These are phyloP conservation scores for Scutellaria baicalensis DNA, from an alignment of 257 asterid genomes.

Conservation along the genomic window DNA sequence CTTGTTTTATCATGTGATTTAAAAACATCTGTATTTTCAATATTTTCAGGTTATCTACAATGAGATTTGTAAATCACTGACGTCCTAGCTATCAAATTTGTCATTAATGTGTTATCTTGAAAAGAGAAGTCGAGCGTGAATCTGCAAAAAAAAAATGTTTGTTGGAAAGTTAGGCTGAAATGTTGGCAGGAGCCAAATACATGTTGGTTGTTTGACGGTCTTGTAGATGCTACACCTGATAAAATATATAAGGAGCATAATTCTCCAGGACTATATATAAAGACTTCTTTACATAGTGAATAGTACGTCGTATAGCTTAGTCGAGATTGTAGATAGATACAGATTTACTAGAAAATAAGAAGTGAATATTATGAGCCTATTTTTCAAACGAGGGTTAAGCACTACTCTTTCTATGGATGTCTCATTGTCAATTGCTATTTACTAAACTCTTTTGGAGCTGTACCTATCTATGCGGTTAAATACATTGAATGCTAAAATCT, in stretches of 20 bases:
- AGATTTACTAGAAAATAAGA: not conserved
- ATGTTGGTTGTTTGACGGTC: not conserved
- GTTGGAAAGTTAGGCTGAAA: not conserved
- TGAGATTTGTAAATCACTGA: slow-evolving; percentile 6
- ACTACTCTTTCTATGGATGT: not conserved
- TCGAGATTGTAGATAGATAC: not conserved
- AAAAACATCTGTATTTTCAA: not conserved
- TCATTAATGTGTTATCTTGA: not conserved
- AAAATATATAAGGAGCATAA: too few species aligned
- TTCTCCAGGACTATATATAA: too few species aligned
- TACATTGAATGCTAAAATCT: slow-evolving; percentile 5
- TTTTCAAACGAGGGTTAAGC: not conserved
- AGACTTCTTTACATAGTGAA: too few species aligned
- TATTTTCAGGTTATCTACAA: slow-evolving; percentile 13
- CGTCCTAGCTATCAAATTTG: not conserved
- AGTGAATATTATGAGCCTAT: not conserved
- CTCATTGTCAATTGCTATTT: not conserved
- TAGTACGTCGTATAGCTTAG: too few species aligned
- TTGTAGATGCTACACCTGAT: too few species aligned
- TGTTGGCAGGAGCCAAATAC: not conserved
- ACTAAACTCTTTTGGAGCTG: not conserved
- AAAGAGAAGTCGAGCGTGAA: not conserved
- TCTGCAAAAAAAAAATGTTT: not conserved
- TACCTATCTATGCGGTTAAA: not conserved
- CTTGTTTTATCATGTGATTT: not conserved